Conservation (phyloP, 305 asterid species). For the Fraxinus latifolia region DNA sequence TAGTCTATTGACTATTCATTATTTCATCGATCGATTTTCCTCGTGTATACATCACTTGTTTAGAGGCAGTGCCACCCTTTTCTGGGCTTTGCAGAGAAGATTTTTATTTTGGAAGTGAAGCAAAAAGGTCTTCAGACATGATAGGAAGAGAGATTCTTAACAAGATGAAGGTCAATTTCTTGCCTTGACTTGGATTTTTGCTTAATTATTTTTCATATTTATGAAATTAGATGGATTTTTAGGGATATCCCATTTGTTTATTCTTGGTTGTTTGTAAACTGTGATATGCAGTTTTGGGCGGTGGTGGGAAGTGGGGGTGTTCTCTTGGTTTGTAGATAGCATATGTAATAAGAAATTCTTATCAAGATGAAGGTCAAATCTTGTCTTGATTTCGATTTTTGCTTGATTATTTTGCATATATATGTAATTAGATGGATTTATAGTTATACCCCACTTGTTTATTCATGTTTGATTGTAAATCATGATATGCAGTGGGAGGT, state of each 20-base stretch:
- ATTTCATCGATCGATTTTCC: background rate
- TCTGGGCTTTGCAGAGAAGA: slow-evolving; percentile 14
- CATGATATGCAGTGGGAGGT: background rate
- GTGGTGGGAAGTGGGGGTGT: background rate
- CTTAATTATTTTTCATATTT: background rate
- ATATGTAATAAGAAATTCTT: background rate
- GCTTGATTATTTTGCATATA: background rate
- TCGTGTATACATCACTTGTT: background rate
- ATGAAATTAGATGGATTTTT: background rate
- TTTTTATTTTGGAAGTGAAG: slow-evolving; percentile 5
- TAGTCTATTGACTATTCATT: background rate
- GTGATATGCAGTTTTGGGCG: background rate
- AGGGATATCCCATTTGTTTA: background rate
- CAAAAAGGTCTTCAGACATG: slow-evolving; percentile 28
- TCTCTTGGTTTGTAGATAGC: background rate
- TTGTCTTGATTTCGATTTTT: background rate
- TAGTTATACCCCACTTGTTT: background rate
- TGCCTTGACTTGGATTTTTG: background rate
- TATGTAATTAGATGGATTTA: background rate
- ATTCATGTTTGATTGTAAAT: background rate
- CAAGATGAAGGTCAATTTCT: slow-evolving; percentile 60
- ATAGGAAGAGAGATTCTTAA: slow-evolving; percentile 56
- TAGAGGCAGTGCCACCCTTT: background rate
- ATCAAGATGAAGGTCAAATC: background rate
- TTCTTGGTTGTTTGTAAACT: background rate